phyloP scores from a whole-genome alignment of 208 protist species.

The Crithidia sp. region DNA sequence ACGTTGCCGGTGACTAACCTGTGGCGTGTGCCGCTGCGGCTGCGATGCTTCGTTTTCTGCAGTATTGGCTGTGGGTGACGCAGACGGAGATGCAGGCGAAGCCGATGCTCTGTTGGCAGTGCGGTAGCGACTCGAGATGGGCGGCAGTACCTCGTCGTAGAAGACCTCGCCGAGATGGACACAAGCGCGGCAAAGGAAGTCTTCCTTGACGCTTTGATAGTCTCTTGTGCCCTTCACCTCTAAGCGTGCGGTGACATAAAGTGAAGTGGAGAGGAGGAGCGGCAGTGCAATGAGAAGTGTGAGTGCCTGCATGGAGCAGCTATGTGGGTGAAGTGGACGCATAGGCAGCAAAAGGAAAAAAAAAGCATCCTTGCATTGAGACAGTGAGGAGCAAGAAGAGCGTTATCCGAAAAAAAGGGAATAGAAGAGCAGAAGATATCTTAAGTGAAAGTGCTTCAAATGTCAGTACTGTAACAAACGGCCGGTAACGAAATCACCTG shows the following conservation, averaged over 20 bases:
- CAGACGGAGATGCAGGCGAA: neutral
- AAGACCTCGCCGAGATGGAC: constrained; percentile 23
- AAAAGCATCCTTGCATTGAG: too few species aligned
- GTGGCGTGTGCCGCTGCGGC: neutral
- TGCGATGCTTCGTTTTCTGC: too few species aligned
- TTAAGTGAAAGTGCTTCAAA: too few species aligned
- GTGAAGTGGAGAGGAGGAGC: neutral
- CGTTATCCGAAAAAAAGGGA: too few species aligned
- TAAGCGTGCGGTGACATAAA: neutral
- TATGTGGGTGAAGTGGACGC: too few species aligned
- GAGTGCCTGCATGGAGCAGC: too few species aligned
- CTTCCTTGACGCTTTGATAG: constrained; percentile 27
- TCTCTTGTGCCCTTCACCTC: constrained; percentile 8
- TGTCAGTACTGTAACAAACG: too few species aligned
- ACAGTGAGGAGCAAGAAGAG: too few species aligned
- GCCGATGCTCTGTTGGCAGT: neutral
- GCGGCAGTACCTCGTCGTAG: constrained; percentile 18
- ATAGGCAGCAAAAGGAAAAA: too few species aligned
- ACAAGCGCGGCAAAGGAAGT: constrained; percentile 37
- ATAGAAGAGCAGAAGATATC: too few species aligned
- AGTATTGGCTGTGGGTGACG: neutral
- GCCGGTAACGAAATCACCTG: too few species aligned
- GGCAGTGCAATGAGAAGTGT: too few species aligned
- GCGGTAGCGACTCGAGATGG: constrained; percentile 15
- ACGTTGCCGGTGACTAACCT: constrained; percentile 3